These are phyloP conservation scores for Yamadazyma conglobata DNA, from an alignment of 1,139 yeast genomes.

Conservation along the genomic window DNA sequence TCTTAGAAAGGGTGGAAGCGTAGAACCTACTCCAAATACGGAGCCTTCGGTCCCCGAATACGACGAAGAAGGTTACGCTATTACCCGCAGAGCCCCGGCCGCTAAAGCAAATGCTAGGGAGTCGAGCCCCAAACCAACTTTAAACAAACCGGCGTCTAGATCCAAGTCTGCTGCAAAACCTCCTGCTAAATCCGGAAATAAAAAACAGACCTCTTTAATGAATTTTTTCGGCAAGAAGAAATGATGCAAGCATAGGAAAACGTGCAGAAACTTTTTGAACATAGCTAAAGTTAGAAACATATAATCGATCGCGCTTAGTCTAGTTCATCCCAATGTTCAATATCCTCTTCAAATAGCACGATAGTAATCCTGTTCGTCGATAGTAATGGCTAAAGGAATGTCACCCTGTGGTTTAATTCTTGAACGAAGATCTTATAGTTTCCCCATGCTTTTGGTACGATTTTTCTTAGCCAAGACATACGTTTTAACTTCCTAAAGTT, in stretches of 20 bases:
- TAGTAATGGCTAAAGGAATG: too few relatives aligned
- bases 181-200: conserved; percentile 10
- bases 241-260: too few relatives aligned
- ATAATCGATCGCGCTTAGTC: too few relatives aligned
- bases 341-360: too few relatives aligned
- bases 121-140: conserved; percentile 14
- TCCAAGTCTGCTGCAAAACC: conserved; percentile 7
- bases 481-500: too few relatives aligned
- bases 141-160: too few relatives aligned
- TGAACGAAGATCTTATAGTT: too few relatives aligned
- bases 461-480: too few relatives aligned
- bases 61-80: conserved; percentile 44
- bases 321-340: too few relatives aligned
- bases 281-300: background rate
- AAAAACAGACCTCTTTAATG: conserved; percentile 37
- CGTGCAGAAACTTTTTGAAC: conserved; percentile 1
- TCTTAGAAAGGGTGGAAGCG: conserved; percentile 3
- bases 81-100: conserved; percentile 19
- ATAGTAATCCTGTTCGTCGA: too few relatives aligned
- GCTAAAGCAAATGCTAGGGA: conserved; percentile 16
- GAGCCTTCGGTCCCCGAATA: conserved; percentile 18
- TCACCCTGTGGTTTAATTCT: too few relatives aligned
- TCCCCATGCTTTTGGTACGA: too few relatives aligned
- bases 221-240: conserved; percentile 33
- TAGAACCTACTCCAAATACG: conserved; percentile 2